Base-by-base conservation (phyloP, 108 stramenopile genomes). In the Nitzschia sp. region DNA sequence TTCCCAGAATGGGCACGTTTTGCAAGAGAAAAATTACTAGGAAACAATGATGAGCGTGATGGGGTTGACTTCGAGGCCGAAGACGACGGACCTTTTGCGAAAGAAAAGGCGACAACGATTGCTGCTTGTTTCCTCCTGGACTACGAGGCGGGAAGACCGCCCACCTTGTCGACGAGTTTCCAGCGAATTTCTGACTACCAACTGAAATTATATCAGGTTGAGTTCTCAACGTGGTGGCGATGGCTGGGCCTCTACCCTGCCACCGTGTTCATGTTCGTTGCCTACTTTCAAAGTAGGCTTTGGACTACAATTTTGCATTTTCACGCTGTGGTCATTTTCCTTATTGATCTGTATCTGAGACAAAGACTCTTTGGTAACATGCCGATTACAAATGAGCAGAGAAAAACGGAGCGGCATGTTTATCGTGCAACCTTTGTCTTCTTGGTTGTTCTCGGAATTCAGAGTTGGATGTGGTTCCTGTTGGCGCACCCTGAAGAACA, bases 41-140 rank as follows among this genome's bases (percentile, higher is more conserved):
- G 38, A 42, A 42, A 42, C 13, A n/a, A n/a, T n/a, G n/a, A n/a
- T n/a, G 38, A 42, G 13, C 38, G 13, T 13, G 13, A 13, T 6
- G 13, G 13, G 9, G 38, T 9, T 9, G 38, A 42, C 38, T 9
- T 9, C 38, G 9, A 6, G 9, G 13, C 6, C 13, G 13, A 6
- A 9, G 38, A 42, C 38, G 38, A 42, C 38, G 13, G 6, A 9
- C 38, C 38, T 42, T 42, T 42, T 6, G 13, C 38, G 9, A 42
- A 13, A 42, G 38, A 53, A 26, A 24, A 47, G 28, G 60, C 59
- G 8, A 34, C 60, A 34, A 54, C 70, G 17, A 62, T 71, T 2
- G 76, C 75, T 0, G 71, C 76, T 17, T 58, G 65, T 27, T 82
- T 69, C 66, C 54, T 77, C 25, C 62, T 47, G 46, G 81, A 82